Evolutionary conservation across 163 green algal genomes (phyloP), one percentile per base, ranked within the genome.

Genomic region (Prototheca wickerhamii): DNA sequence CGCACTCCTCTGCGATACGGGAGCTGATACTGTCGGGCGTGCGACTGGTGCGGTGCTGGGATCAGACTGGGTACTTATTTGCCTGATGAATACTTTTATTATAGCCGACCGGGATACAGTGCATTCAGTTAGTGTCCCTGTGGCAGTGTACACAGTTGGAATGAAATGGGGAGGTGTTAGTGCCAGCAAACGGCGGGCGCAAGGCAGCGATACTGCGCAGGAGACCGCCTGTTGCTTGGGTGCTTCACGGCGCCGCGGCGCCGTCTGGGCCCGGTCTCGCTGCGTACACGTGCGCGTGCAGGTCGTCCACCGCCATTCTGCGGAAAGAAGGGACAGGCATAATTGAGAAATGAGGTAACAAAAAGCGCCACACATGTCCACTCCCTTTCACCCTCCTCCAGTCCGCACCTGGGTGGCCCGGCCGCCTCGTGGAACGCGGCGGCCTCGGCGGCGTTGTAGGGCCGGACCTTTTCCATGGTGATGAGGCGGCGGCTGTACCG

Each of bases 401-500:
- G 26, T 1, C 18, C 60, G 56, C 29, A 58, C 58, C 35, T 66
- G 50, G 60, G 56, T 33, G 57, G 29, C 2, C 44, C 61, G 21
- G 30, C 43, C 34, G 26, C 37, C 35, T 66, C 60, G 34, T 30
- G 75, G 43, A 60, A 71, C 23, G 51, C 53, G 12, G 33, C 63
- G 18, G 62, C 78, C 32, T 44, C 54, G 0, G 42, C 58, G 1
- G 62, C 61, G 61, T 84, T 61, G 53, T 84, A 86, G 2, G 60
- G 29, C 21, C 20, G 35, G 37, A 72, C 59, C 69, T 92, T 93
- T 57, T 85, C 61, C 82, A 94, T 85, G 3, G 79, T 86, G 31
- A 95, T 68, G 1, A 95, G 76, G 1, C 89, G 80, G 30, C 89
- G 75, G 74, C 77, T 91, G 84, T 94, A 95, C 10, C 81, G 67